Percentiles rank a stretch among this genome's conserved stretches.
Evolutionary conservation across 2,329 filamentous ascomycete species (phyloP).

Genomic region (Pleoardoris graminearum): DNA sequence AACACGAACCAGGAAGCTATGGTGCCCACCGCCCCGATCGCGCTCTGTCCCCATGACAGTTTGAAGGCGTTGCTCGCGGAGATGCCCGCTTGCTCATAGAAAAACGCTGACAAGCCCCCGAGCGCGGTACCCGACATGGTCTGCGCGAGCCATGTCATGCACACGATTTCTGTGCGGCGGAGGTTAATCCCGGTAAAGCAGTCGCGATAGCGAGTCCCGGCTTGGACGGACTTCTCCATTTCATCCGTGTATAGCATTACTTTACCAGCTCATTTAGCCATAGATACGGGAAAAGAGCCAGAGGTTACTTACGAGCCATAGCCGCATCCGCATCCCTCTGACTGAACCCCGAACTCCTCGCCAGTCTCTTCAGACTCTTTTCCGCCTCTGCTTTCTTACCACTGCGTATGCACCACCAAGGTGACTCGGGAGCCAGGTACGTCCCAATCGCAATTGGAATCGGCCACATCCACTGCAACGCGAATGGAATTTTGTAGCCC

Average conservation of each 20-base stretch:
- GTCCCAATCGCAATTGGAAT: conserved; percentile 65
- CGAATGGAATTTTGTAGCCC: conserved; percentile 66
- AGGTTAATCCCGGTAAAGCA: conserved; percentile 78
- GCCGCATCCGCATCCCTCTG: conserved; percentile 11
- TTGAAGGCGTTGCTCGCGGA: conserved; percentile 36
- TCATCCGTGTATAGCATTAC: conserved; percentile 84
- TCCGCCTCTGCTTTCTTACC: conserved; percentile 65
- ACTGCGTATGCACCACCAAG: conserved; percentile 72
- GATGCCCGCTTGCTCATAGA: conserved; percentile 47
- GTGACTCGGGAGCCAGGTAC: conserved; percentile 67
- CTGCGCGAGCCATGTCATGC: conserved; percentile 51
- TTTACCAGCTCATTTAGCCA: neutral
- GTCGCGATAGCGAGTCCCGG: conserved; percentile 72
- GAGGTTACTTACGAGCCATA: conserved; percentile 9
- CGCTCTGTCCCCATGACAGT: conserved; percentile 54
- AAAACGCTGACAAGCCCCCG: conserved; percentile 46
- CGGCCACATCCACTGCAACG: conserved; percentile 75
- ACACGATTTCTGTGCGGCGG: conserved; percentile 74
- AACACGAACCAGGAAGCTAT: conserved; percentile 54
- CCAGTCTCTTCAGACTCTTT: conserved; percentile 9
- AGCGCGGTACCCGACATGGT: conserved; percentile 32
- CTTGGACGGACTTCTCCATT: conserved; percentile 67
- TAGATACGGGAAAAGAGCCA: conserved; percentile 1
- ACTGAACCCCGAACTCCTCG: conserved; percentile 1
- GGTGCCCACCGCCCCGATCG: neutral